Base-by-base conservation (phyloP, 2,329 filamentous ascomycete species). In the Didymella pinodella region DNA sequence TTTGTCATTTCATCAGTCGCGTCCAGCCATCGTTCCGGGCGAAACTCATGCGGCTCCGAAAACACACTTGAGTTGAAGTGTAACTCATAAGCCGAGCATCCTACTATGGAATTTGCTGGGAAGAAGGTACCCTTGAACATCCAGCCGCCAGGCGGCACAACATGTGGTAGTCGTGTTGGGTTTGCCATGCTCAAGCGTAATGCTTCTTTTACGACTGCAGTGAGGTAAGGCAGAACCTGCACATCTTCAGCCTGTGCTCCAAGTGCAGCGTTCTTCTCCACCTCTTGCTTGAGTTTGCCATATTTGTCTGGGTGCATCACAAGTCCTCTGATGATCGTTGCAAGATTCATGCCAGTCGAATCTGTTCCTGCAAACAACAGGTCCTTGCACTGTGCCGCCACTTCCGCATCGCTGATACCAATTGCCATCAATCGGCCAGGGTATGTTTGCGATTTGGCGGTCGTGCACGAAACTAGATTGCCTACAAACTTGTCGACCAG, bases 381-480 rank as follows among this genome's bases (percentile, higher is more conserved):
- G 63, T 85, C 84, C 63, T 85, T 84, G 61, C 82, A 80, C 63
- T 86, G 83, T 0, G 81, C 79, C 41, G 76, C 78, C 7, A 81
- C 77, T 65, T 86, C 83, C 4, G 74, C 65, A 10, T 67, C 65
- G 3, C 76, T 75, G 28, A 85, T 69, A 0, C 81, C 80, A 7
- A 77, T 72, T 41, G 77, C 76, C 20, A 84, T 67, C 34, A 86
- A 70, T 4, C 83, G 77, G 3, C 78, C 79, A 34, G 83, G 82
- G 60, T 84, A 86, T 5, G 77, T 84, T 5, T 71, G 72, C 41
- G 78, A 76, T 7, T 74, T 66, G 0, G 58, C 32, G 6, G 61
- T 57, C 7, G 75, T 74, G 16, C 69, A 67, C 7, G 74, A 64
- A 2, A 83, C 77, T 11, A 84, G 60, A 5, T 72, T 69, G 6